Conservation (phyloP, 495 filamentous ascomycete genomes). For the Aspergillus heteromorphus region DNA sequence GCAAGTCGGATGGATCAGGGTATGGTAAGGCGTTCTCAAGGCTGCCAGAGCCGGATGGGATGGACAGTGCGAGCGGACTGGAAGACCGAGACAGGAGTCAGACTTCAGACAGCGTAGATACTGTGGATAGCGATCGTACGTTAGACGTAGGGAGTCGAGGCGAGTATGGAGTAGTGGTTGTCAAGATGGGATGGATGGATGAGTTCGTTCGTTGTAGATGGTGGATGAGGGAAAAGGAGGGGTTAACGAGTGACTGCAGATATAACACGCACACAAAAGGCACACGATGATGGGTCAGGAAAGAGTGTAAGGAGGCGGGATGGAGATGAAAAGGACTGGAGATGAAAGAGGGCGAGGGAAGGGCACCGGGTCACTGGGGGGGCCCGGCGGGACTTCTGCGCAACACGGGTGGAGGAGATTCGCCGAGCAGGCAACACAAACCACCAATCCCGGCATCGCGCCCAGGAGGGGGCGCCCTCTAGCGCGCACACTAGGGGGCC, state of each 20-base stretch:
- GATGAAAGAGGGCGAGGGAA: constrained; percentile 9
- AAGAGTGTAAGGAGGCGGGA: constrained; percentile 15
- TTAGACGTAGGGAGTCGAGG: neutral
- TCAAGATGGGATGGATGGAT: neutral
- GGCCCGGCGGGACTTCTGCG: neutral
- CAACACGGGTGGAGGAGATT: neutral
- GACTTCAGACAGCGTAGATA: neutral
- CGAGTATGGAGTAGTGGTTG: neutral
- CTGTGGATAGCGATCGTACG: neutral
- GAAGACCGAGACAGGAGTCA: neutral
- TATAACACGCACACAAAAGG: constrained; percentile 8
- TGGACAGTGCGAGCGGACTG: neutral
- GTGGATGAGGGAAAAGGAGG: constrained; percentile 5
- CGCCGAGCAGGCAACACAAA: neutral
- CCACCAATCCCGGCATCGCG: constrained; percentile 5
- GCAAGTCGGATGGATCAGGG: neutral
- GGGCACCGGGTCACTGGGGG: neutral
- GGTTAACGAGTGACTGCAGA: constrained; percentile 17
- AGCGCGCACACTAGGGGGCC: constrained; percentile 6
- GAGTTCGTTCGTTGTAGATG: no score
- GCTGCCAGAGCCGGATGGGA: constrained; percentile 4
- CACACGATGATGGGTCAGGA: constrained; percentile 18
- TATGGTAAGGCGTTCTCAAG: neutral
- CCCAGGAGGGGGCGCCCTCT: constrained; percentile 8
- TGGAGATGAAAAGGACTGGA: constrained; percentile 15